A percentile compares a stretch with the other conserved stretches of the same genome.
Evolutionary conservation across 2,329 filamentous ascomycete species (phyloP).

Genomic region (Penicillium sp.): DNA sequence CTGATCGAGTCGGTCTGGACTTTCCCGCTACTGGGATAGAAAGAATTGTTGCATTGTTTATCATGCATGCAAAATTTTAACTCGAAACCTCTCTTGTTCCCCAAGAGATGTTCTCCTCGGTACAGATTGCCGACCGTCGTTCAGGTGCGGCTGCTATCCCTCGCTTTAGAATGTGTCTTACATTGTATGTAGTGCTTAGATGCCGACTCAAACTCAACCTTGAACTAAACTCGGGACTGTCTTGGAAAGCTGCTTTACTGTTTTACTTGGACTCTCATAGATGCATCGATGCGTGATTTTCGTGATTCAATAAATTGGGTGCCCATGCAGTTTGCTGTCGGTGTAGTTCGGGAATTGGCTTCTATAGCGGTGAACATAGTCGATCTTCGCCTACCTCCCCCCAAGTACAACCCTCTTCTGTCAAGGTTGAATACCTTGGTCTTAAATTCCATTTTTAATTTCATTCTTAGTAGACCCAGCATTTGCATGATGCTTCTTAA

Average conservation of each 20-base stretch:
- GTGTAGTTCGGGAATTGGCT: slow-evolving; percentile 4
- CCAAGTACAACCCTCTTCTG: neutral
- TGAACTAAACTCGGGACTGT: neutral
- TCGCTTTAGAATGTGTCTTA: slow-evolving; percentile 3
- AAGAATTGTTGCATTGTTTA: slow-evolving; percentile 1
- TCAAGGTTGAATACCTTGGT: too few species aligned
- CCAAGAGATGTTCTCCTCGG: neutral
- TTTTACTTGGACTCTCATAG: neutral
- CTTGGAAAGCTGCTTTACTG: neutral
- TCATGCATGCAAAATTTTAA: neutral
- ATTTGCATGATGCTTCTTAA: too few species aligned
- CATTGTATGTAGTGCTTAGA: slow-evolving; percentile 2
- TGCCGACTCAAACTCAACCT: slow-evolving; percentile 1
- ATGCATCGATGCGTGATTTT: slow-evolving; percentile 9
- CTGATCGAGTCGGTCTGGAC: slow-evolving; percentile 11
- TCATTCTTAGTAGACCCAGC: too few species aligned
- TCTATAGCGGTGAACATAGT: slow-evolving; percentile 11
- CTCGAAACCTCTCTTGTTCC: neutral
- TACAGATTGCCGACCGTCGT: neutral
- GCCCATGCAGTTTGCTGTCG: slow-evolving; percentile 5
- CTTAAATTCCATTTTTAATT: too few species aligned
- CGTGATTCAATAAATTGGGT: neutral
- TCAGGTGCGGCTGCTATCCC: slow-evolving; percentile 1
- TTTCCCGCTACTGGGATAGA: neutral
- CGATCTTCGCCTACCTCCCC: neutral